Evolutionary conservation across 2,329 filamentous ascomycete genomes (phyloP).

Genomic region (Talaromyces sp.): DNA sequence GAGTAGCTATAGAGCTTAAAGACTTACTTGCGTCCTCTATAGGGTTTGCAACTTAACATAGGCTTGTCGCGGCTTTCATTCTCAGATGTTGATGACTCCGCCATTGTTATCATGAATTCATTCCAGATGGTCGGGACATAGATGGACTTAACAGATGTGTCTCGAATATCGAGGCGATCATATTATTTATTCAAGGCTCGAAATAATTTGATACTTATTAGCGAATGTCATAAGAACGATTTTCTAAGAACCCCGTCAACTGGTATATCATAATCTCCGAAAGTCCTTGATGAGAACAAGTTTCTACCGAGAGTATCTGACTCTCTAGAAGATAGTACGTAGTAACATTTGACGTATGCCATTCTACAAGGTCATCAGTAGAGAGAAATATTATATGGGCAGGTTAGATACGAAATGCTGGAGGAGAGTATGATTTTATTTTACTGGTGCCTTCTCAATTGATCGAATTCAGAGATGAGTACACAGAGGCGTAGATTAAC

Average conservation of each 20-base stretch:
- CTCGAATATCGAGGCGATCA: no score
- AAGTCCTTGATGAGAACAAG: neutral
- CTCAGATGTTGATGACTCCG: neutral
- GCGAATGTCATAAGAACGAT: no score
- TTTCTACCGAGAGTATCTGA: neutral
- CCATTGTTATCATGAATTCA: neutral
- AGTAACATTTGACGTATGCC: neutral
- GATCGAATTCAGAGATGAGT: neutral
- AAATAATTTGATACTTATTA: no score
- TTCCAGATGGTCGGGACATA: no score
- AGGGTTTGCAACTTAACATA: conserved; percentile 4
- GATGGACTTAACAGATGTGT: no score
- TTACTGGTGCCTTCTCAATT: neutral
- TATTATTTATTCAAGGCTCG: no score
- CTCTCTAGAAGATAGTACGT: neutral
- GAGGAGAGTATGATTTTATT: no score
- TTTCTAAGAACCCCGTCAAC: no score
- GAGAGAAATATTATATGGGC: neutral
- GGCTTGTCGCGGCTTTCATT: conserved; percentile 6
- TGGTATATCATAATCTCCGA: no score
- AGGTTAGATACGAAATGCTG: neutral
- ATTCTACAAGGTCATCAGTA: neutral
- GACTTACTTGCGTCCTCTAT: conserved; percentile 7
- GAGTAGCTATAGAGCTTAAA: neutral
- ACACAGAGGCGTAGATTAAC: neutral